Conservation (phyloP, 805 yeast species). For the Starmerella apicola region DNA sequence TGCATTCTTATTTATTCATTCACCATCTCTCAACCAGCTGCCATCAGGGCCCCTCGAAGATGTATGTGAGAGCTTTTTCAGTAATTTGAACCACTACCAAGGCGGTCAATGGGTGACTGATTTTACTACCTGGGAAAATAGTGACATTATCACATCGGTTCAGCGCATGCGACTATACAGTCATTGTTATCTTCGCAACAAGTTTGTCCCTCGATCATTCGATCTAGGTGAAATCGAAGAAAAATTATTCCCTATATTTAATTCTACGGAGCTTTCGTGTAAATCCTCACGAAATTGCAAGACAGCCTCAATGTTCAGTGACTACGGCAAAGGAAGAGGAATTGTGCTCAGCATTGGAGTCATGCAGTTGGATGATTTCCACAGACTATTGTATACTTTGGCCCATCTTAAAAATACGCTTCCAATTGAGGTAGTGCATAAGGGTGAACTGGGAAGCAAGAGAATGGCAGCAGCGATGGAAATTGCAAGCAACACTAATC, state of each 20-base stretch:
- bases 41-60: too few species aligned
- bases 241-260: constrained; percentile 3
- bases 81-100: neutral
- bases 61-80: neutral
- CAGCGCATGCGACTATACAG: constrained; percentile 3
- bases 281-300: neutral
- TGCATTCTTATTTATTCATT: too few species aligned
- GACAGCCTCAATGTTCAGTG: neutral
- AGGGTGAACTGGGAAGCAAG: neutral
- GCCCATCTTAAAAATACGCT: neutral
- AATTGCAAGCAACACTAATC: neutral
- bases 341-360: constrained; percentile 1
- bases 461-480: neutral
- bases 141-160: neutral
- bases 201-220: neutral
- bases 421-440: constrained; percentile 5
- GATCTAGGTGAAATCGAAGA: constrained; percentile 1
- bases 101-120: neutral
- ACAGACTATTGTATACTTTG: neutral
- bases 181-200: constrained; percentile 1
- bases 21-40: too few species aligned
- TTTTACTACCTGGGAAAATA: neutral
- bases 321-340: constrained; percentile 3
- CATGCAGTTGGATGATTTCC: neutral
- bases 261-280: too few species aligned